Evolutionary conservation across 805 yeast genomes (phyloP), one percentile per base, ranked within the genome.

Genomic region (Saccharomyces mikatae): DNA sequence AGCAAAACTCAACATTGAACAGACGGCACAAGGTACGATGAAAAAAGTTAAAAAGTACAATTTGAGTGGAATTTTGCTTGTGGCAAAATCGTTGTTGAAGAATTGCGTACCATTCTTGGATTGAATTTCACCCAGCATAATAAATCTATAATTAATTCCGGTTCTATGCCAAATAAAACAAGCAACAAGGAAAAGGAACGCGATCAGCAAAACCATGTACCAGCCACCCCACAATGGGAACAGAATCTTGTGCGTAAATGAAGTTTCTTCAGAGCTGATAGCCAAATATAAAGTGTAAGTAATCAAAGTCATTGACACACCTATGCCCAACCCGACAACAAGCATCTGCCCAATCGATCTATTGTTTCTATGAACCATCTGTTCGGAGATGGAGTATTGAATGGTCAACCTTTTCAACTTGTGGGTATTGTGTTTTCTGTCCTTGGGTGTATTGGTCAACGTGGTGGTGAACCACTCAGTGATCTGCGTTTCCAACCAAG

Each of bases 161-260:
- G 74, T 84, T 48, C 71, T 68, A 27, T 83, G 77, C 92, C 96
- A 94, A 2, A 85, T 81, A 53, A 75, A 71, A 64, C 95, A 82
- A 65, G 88, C 83, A 47, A 87, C 54, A 13, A 84, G 83, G 65
- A 91, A 84, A 2, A 89, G 71, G 26, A 84, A 60, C 5, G 82
- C 71, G 63, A 86, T 78, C n/a, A 91, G 59, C 31, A 78, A 73
- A 4, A 84, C 67, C 55, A 90, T 63, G 60, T 89, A 79, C 68
- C 89, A 90, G 1, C 98, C 98, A 8, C 86, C 97, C 96, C 97
- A 94, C 2, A 94, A 76, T 62, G 95, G 98, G 46, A 92, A 69
- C 54, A 92, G 64, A 55, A 72, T 84, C 47, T 69, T 72, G 55
- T 81, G 80, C 2, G 81, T 66, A 1, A 65, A 66, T 0, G 76